phyloP scores from a whole-genome alignment of 2,329 filamentous ascomycete species.

The Beauveria rudraprayagi region DNA sequence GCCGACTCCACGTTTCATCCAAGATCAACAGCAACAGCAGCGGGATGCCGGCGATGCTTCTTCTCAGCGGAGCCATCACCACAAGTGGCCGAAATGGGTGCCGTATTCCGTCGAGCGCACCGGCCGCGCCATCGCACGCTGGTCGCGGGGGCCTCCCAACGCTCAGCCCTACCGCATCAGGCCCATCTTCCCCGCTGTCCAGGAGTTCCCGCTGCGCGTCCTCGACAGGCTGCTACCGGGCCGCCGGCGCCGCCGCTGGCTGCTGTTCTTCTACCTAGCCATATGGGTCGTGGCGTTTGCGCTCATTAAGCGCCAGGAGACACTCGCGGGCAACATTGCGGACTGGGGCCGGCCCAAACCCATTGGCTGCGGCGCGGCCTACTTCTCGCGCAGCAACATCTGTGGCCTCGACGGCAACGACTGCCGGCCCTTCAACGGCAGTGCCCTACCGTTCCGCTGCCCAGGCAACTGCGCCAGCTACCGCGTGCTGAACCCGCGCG shows the following conservation, averaged over 20 bases:
- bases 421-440: conserved; percentile 67
- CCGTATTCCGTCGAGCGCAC: conserved; percentile 46
- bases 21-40: conserved; percentile 34
- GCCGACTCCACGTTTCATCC: conserved; percentile 52
- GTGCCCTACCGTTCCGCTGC: conserved; percentile 65
- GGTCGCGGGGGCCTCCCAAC: conserved; percentile 49
- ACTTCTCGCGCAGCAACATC: conserved; percentile 62
- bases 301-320: conserved; percentile 58
- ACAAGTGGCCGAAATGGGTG: conserved; percentile 48
- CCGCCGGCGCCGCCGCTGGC: conserved; percentile 47
- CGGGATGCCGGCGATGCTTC: background rate
- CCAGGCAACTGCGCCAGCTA: conserved; percentile 62
- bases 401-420: conserved; percentile 68
- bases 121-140: conserved; percentile 33
- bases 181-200: conserved; percentile 56
- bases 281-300: conserved; percentile 64
- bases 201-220: conserved; percentile 57
- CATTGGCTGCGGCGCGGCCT: conserved; percentile 59
- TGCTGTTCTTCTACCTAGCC: conserved; percentile 53
- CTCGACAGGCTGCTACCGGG: conserved; percentile 56
- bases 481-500: conserved; percentile 61
- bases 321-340: conserved; percentile 50
- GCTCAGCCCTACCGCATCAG: conserved; percentile 41
- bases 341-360: conserved; percentile 59
- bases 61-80: conserved; percentile 17